phyloP scores from a whole-genome alignment of 2,329 filamentous ascomycete genomes.

The Pseudocercospora musae region DNA sequence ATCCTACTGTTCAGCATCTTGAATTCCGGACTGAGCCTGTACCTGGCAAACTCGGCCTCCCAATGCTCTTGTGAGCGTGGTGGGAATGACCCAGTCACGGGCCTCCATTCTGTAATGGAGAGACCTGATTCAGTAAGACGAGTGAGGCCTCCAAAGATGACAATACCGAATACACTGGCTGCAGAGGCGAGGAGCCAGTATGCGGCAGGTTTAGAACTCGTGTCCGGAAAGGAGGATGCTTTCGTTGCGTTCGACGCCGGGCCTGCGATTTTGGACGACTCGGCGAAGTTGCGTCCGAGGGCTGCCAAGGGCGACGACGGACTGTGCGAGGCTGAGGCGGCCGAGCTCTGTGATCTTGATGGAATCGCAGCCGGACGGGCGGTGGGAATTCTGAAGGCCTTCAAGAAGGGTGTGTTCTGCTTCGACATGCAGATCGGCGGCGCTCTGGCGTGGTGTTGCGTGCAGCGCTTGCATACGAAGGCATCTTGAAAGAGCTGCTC shows the following conservation, averaged over 20 bases:
- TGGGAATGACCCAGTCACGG: conserved; percentile 86
- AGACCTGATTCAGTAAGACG: conserved; percentile 92
- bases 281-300: conserved; percentile 32
- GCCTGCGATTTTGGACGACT: conserved; percentile 3
- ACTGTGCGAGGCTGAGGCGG: conserved; percentile 17
- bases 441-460: conserved; percentile 23
- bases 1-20: conserved; percentile 88
- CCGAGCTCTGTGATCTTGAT: conserved; percentile 23
- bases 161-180: conserved; percentile 91
- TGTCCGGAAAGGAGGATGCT: conserved; percentile 28
- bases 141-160: conserved; percentile 90
- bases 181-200: conserved; percentile 93
- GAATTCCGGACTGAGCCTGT: conserved; percentile 89
- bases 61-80: conserved; percentile 76
- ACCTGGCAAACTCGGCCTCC: conserved; percentile 91
- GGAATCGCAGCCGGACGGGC: conserved; percentile 24
- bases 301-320: conserved; percentile 33
- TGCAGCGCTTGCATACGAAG: conserved; percentile 34
- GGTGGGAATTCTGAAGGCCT: conserved; percentile 32
- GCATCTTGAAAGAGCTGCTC: conserved; percentile 21
- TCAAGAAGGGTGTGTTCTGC: conserved; percentile 35
- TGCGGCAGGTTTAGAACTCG: conserved; percentile 70
- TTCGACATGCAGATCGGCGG: conserved; percentile 16
- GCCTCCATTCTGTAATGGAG: conserved; percentile 98
- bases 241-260: conserved; percentile 1